phyloP scores from a whole-genome alignment of 164 flowering plant genomes.

The Cinnamomum micranthum region DNA sequence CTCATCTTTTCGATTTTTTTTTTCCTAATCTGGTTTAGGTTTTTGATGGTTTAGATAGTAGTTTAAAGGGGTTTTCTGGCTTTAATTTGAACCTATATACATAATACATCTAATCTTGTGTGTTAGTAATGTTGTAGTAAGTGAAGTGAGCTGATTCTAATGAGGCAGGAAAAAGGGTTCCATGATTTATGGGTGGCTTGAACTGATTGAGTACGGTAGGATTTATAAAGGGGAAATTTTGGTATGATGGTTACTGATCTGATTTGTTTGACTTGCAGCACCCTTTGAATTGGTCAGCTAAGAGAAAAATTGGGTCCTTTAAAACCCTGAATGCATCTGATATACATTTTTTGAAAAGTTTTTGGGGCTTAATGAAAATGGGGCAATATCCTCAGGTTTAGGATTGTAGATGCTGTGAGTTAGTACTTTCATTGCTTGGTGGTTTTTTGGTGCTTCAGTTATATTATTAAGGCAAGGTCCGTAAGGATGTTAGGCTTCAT shows the following conservation, averaged over 20 bases:
- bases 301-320: not conserved
- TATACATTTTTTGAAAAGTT: not conserved
- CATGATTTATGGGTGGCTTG: not conserved
- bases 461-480: not conserved
- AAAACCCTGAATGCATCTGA: not conserved
- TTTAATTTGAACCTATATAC: not conserved
- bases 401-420: not conserved
- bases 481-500: not conserved
- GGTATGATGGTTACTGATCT: slow-evolving; percentile 1
- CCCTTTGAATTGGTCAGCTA: not conserved
- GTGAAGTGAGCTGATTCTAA: not conserved
- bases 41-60: not conserved
- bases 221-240: not conserved
- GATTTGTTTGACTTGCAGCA: not conserved
- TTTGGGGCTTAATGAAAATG: not conserved
- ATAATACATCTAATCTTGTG: no score
- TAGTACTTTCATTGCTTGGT: not conserved
- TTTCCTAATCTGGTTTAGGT: not conserved
- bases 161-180: not conserved
- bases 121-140: not conserved
- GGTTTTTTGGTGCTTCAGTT: not conserved
- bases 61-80: not conserved
- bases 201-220: not conserved
- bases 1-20: no score
- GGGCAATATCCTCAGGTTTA: no score